These are phyloP conservation scores for Quercus agrifolia DNA, from an alignment of 306 rosid genomes.

Conservation along the genomic window DNA sequence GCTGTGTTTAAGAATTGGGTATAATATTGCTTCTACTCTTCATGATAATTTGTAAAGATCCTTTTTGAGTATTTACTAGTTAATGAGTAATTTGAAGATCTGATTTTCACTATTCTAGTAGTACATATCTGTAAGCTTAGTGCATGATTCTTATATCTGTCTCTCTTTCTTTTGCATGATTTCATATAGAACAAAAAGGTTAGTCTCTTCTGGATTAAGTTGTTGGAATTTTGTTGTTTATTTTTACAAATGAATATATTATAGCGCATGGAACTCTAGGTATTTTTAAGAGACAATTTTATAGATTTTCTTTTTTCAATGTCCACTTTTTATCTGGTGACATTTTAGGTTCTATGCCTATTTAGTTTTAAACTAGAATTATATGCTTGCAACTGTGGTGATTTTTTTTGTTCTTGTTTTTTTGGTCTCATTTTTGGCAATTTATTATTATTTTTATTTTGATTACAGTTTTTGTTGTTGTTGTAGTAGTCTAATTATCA, in stretches of 20 bases:
- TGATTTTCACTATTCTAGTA: background rate
- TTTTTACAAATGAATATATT: background rate
- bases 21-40: background rate
- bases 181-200: background rate
- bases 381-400: background rate
- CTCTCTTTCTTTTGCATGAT: background rate
- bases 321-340: background rate
- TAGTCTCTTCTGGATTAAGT: background rate
- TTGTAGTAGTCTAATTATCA: background rate
- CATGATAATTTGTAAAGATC: background rate
- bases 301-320: background rate
- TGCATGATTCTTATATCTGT: background rate
- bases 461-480: background rate
- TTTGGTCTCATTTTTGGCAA: background rate
- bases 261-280: background rate
- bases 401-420: background rate
- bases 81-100: background rate
- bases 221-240: background rate
- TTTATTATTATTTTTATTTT: background rate
- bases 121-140: background rate
- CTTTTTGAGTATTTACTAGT: background rate
- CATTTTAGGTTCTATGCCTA: background rate
- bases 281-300: background rate
- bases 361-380: background rate
- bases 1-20: too few relatives aligned